Percentiles rank a stretch among this genome's conserved stretches.
Conservation (phyloP, 2,329 filamentous ascomycete genomes). For the Colletotrichum tanaceti region DNA sequence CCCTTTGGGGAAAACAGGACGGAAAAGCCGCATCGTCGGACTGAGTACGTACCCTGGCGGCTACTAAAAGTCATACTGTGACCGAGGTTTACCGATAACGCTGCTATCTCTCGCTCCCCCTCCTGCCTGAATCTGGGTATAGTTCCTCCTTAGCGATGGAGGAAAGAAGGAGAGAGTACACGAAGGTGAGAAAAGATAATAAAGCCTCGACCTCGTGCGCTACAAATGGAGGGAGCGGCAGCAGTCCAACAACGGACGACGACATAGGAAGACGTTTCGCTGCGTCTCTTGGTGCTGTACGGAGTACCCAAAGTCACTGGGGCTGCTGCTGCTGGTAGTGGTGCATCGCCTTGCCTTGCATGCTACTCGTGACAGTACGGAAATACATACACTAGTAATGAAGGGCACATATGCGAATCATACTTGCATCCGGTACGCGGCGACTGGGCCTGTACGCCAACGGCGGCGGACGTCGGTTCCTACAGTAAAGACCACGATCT, state of each 20-base stretch:
- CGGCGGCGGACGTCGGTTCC: slow-evolving; percentile 1
- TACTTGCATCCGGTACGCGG: slow-evolving; percentile 51
- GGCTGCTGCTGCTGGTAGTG: slow-evolving; percentile 16
- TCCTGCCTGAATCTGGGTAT: not conserved
- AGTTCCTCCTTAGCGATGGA: not conserved
- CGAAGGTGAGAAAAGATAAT: slow-evolving; percentile 7
- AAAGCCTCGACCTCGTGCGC: slow-evolving; percentile 14
- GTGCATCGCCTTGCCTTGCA: slow-evolving; percentile 37
- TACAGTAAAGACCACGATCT: not conserved
- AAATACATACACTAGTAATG: slow-evolving; percentile 38
- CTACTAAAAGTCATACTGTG: slow-evolving; percentile 39
- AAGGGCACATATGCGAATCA: slow-evolving; percentile 54
- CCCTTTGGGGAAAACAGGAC: not conserved
- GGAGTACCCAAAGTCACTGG: slow-evolving; percentile 26
- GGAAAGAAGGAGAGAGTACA: slow-evolving; percentile 14
- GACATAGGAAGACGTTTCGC: slow-evolving; percentile 24
- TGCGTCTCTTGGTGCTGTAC: slow-evolving; percentile 7
- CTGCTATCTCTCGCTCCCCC: too few relatives aligned
- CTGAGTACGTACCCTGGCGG: slow-evolving; percentile 31
- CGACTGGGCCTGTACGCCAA: slow-evolving; percentile 19
- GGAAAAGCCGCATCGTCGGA: slow-evolving; percentile 13
- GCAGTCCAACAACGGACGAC: slow-evolving; percentile 25
- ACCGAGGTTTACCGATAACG: slow-evolving; percentile 22
- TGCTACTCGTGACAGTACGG: slow-evolving; percentile 22
- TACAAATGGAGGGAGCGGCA: slow-evolving; percentile 7